Conservation (phyloP, 2,329 filamentous ascomycete genomes). For the Botrytis sinoallii region DNA sequence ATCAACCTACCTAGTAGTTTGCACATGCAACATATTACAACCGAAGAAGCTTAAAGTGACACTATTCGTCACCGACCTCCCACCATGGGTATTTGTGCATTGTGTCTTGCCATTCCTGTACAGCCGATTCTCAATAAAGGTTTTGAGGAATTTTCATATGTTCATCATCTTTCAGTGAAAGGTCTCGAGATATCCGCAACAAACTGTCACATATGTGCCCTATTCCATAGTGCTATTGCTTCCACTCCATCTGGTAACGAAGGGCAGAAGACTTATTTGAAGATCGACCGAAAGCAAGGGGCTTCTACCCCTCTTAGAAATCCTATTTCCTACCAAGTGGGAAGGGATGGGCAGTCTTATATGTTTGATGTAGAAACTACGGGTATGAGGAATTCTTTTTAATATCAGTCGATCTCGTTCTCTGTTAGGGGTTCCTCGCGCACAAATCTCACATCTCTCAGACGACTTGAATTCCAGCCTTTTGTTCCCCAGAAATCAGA, state of each 20-base stretch:
- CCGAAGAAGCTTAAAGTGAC: not conserved
- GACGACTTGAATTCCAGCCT: conserved; percentile 17
- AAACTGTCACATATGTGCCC: conserved; percentile 18
- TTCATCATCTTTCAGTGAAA: conserved; percentile 22
- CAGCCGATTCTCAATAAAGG: not conserved
- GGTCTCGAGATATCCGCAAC: conserved; percentile 15
- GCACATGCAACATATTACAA: not conserved
- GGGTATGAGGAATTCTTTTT: conserved; percentile 14
- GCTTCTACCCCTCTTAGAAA: not conserved
- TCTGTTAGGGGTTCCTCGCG: no score
- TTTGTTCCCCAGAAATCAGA: conserved; percentile 17
- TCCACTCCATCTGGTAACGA: not conserved
- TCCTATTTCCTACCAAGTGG: conserved; percentile 18
- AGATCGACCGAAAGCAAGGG: not conserved
- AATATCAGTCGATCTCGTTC: not conserved
- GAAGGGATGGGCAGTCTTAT: conserved; percentile 7
- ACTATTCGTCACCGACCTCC: no score
- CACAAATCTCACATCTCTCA: conserved; percentile 7
- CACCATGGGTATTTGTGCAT: not conserved
- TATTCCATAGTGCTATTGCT: conserved; percentile 14
- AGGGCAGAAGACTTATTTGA: conserved; percentile 14
- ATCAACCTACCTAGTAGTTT: not conserved
- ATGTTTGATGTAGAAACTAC: conserved; percentile 22
- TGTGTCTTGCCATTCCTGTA: conserved; percentile 2
- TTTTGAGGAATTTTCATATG: not conserved